Evolutionary conservation across 192 early-diverging fungal species (phyloP).

Genomic region (Endogone sp.): DNA sequence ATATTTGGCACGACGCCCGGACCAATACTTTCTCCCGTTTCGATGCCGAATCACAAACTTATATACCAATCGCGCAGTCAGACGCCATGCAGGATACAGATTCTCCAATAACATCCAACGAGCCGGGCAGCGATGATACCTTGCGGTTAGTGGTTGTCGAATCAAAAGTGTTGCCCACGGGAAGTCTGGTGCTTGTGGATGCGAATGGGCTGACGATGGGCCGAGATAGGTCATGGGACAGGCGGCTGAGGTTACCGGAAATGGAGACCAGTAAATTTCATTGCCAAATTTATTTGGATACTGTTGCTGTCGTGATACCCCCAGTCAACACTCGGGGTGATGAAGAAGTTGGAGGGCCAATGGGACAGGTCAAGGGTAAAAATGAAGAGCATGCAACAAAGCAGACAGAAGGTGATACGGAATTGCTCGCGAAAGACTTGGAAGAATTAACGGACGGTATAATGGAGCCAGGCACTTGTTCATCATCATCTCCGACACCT

Average conservation of each 20-base stretch:
- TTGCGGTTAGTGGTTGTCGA: constrained; percentile 56
- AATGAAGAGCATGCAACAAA: not conserved
- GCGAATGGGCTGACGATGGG: constrained; percentile 55
- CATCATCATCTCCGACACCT: not conserved
- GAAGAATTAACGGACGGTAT: not conserved
- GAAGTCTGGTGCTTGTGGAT: constrained; percentile 49
- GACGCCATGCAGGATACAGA: not conserved
- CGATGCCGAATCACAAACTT: not conserved
- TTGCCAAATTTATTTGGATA: constrained; percentile 48
- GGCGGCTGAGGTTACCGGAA: constrained; percentile 56
- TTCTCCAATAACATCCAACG: not conserved
- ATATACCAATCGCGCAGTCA: not conserved
- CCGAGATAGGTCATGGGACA: constrained; percentile 48
- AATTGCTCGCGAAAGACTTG: not conserved
- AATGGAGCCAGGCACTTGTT: not conserved
- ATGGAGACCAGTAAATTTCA: constrained; percentile 65
- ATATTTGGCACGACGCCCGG: not conserved
- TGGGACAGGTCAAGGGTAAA: constrained; percentile 3
- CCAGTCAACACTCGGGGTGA: constrained; percentile 2
- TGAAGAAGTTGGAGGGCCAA: constrained; percentile 32
- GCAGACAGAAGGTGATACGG: not conserved
- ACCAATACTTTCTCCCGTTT: not conserved
- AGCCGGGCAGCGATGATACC: constrained; percentile 38
- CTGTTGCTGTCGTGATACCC: constrained; percentile 1
- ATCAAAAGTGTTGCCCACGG: constrained; percentile 38